Evolutionary conservation across 2,329 filamentous ascomycete genomes (phyloP).

Genomic region (Lachnellula cervina): DNA sequence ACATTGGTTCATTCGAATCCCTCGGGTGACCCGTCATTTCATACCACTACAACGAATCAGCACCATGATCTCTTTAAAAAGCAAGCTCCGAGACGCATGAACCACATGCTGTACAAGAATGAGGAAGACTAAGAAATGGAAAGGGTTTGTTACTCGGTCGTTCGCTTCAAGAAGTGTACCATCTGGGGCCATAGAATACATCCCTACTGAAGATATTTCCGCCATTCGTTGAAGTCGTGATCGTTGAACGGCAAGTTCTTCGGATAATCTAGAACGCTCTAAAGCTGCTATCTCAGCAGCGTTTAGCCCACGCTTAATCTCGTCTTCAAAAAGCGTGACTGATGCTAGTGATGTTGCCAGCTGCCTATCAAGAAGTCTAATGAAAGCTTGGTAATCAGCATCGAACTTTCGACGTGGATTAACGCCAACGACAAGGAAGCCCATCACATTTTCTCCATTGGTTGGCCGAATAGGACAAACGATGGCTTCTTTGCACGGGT

Average conservation of each 20-base stretch:
- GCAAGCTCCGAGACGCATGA: too few species aligned
- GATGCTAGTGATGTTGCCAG: conserved; percentile 75
- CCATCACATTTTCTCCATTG: conserved; percentile 63
- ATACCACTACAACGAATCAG: conserved; percentile 44
- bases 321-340: conserved; percentile 75
- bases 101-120: too few species aligned
- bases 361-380: conserved; percentile 68
- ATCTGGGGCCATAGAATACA: conserved; percentile 71
- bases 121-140: too few species aligned
- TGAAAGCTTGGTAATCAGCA: conserved; percentile 71
- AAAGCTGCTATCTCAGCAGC: conserved; percentile 69
- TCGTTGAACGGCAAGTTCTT: conserved; percentile 24
- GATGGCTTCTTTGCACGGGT: conserved; percentile 64
- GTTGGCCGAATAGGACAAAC: conserved; percentile 76
- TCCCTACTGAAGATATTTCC: conserved; percentile 74
- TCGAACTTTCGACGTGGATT: conserved; percentile 76
- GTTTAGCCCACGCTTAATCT: conserved; percentile 66
- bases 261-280: conserved; percentile 40
- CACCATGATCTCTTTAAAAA: too few species aligned
- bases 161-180: conserved; percentile 75
- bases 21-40: conserved; percentile 64
- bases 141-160: conserved; percentile 44
- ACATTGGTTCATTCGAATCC: conserved; percentile 51
- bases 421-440: conserved; percentile 38
- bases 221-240: conserved; percentile 56